Evolutionary conservation across 176 grass and related monocot genomes (phyloP), one percentile per base, ranked within the genome.

Genomic region (Dendrocalamus sinicus): DNA sequence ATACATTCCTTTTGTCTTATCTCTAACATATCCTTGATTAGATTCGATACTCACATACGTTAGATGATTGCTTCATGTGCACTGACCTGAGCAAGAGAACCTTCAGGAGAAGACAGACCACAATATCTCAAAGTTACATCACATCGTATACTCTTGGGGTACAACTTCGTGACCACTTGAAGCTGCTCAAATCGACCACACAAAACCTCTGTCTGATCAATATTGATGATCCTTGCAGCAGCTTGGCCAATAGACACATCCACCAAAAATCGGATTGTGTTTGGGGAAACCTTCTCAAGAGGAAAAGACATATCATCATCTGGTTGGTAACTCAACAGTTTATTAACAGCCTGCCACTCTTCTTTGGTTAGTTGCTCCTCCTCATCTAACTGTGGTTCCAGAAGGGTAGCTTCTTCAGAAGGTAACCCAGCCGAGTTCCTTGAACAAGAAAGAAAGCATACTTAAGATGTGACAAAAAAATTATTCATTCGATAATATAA

Each of bases 181-280:
- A 98, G 96, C 80, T 98, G 83, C 84, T 98, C 93, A 88, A 98
- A 98, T 92, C 96, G 92, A 76, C 96, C 93, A 88, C 96, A 98
- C 72, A 94, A 63, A 71, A 98, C 88, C 81, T 98, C 96, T 12
- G 74, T 89, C 39, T 83, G 68, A 78, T 94, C 44, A 65, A 98
- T 95, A 81, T 89, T 89, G 74, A 98, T 81, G 32, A 98, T 94
- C 80, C 93, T 92, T 53, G 93, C 91, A 67, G 90, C 93, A 89
- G 93, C 96, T 86, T 98, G 89, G 43, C 90, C 92, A 89, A 98
- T 88, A 71, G 93, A 98, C 80, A 95, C 88, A 81, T 98, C 93
- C 74, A 98, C 70, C 70, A 92, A 91, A 72, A 94, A 95, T 12
- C 84, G 89, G 65, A 92, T 82, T 48, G 84, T 85, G 77, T 92